Base-by-base conservation (phyloP, 2,329 filamentous ascomycete genomes). In the Colletotrichum eleusines region DNA sequence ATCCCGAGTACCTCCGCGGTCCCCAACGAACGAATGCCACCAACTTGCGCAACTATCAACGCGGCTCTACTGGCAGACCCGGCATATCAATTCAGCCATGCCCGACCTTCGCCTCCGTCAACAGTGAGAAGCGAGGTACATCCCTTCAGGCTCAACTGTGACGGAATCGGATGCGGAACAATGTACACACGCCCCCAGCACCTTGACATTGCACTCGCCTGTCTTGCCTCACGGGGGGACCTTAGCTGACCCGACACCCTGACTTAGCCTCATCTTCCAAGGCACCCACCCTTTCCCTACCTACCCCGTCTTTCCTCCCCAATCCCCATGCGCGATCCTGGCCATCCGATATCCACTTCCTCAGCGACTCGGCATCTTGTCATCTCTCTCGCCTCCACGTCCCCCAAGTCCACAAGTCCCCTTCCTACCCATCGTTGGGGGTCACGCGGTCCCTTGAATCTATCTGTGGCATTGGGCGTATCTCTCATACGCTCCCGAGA, bases 401-500 rank as follows among this genome's bases (percentile, higher is more conserved):
- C 48, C 57, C 48, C 59, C 58, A 35, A 59, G 54, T 42, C 46
- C 61, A 54, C 31, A 55, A 23, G 28, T 51, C 31, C 40, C 63
- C 51, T 55, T 48, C 48, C 31, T 57, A 9, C 42, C 33, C 59
- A 48, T 72, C 55, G 54, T 46, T 63, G 31, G 51, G 68, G 69
- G 69, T 71, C 69, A 71, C 69, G 69, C 69, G 69, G 69, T 69
- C 69, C 46, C 64, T 63, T 31, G 53, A 69, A 71, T 71, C 69
- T 71, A 71, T 71, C 69, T 71, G 64, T 69, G 59, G 69, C 69
- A 71, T 46, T 63, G 58, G 68, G 51, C 64, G 28, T 59, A 58
- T 71, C 68, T 68, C 58, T 54, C 68, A 58, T 58, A 62, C 57
- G 23, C 57, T 28, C 46, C 46, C 69, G 33, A 63, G 64, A 71